Conservation (phyloP, 2,329 filamentous ascomycete genomes). For the Tolypocladium inflatum region DNA sequence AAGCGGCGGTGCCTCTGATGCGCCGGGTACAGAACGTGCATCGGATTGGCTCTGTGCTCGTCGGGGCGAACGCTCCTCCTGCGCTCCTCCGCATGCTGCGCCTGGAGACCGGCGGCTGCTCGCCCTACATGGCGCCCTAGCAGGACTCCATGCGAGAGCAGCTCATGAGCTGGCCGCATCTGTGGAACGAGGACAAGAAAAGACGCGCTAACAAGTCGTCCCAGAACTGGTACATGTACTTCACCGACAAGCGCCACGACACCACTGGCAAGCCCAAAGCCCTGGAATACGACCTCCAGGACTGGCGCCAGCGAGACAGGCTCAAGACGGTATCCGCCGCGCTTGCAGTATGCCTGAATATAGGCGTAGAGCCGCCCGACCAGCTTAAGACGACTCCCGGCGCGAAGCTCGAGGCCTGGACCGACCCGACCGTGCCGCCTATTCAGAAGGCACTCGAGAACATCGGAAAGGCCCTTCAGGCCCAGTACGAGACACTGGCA, state of each 20-base stretch:
- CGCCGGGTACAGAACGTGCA: background rate
- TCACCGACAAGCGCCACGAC: slow-evolving; percentile 94
- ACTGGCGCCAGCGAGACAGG: slow-evolving; percentile 95
- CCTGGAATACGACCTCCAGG: slow-evolving; percentile 58
- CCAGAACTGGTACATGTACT: slow-evolving; percentile 99
- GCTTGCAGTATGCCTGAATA: slow-evolving; percentile 89
- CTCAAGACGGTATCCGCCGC: slow-evolving; percentile 95
- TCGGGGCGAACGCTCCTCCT: background rate
- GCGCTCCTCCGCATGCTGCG: background rate
- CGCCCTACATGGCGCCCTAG: background rate
- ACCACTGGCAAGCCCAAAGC: slow-evolving; percentile 80
- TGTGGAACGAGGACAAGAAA: background rate
- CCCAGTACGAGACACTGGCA: slow-evolving; percentile 91
- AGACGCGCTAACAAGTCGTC: slow-evolving; percentile 1
- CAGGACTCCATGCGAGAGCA: background rate
- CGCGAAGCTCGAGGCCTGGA: slow-evolving; percentile 93
- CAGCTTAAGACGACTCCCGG: slow-evolving; percentile 92
- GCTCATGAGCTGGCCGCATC: background rate
- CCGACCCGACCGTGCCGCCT: slow-evolving; percentile 75
- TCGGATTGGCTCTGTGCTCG: background rate
- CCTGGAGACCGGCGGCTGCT: background rate
- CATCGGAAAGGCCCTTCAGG: slow-evolving; percentile 92
- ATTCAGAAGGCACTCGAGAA: slow-evolving; percentile 82
- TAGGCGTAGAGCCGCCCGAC: slow-evolving; percentile 94
- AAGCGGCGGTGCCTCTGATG: background rate